Evolutionary conservation across 768 basidiomycete species (phyloP).

Genomic region (Myochromella boudieri): DNA sequence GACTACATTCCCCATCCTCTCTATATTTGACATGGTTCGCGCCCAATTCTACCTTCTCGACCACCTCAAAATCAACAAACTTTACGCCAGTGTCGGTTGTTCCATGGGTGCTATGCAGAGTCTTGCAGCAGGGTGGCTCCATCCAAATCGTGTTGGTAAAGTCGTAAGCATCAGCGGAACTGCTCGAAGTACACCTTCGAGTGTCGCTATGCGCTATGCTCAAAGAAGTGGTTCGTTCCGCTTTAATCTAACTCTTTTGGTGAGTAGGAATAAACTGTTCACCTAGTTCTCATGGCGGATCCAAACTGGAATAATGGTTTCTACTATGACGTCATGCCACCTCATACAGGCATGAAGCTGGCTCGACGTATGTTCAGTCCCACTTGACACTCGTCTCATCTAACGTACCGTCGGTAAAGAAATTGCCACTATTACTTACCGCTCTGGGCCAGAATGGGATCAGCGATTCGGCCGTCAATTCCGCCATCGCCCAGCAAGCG

Average conservation of each 20-base stretch:
- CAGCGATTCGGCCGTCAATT: constrained; percentile 89
- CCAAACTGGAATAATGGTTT: constrained; percentile 99
- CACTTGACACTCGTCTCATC: background rate
- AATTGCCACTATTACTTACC: constrained; percentile 98
- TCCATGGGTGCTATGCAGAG: constrained; percentile 99
- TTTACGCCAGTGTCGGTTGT: constrained; percentile 92
- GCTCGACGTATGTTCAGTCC: constrained; percentile 71
- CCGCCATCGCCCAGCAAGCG: constrained; percentile 39
- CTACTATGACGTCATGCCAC: constrained; percentile 94
- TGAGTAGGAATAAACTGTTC: background rate
- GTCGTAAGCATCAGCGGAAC: constrained; percentile 95
- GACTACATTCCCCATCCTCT: constrained; percentile 87
- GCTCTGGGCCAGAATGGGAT: constrained; percentile 99
- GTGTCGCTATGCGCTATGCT: constrained; percentile 94
- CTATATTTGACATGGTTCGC: constrained; percentile 95
- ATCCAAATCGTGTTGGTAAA: constrained; percentile 85
- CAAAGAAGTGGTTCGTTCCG: constrained; percentile 83
- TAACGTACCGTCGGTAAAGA: constrained; percentile 46
- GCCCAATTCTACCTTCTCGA: constrained; percentile 90
- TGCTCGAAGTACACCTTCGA: constrained; percentile 87
- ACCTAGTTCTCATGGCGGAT: constrained; percentile 96
- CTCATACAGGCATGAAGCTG: constrained; percentile 98
- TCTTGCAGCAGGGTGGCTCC: constrained; percentile 91
- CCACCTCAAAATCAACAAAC: constrained; percentile 74
- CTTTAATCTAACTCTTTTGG: background rate